Base-by-base conservation (phyloP, 129 eudicot species). In the Lactuca sativa region DNA sequence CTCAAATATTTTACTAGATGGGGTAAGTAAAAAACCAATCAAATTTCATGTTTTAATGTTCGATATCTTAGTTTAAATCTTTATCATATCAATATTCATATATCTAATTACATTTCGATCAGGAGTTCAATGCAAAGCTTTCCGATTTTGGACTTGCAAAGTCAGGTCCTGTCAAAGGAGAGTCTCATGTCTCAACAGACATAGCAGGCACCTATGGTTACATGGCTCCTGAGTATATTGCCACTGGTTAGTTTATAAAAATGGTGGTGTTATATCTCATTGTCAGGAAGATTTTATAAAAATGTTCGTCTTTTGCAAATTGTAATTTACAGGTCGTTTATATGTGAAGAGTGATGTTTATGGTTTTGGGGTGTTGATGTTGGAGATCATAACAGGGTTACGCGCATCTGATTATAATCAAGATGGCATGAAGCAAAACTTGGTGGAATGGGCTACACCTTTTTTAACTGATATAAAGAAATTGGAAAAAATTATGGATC, bases 101-200 rank as follows among this genome's bases (percentile, higher is more conserved):
- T 41, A 11, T 52, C 21, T 55, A 54, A n/a, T 12, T 12, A 11
- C 14, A 34, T 51, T 75, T 64, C n/a, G n/a, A n/a, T n/a, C 62
- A 84, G 90, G 90, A 82, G 3, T 82, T 69, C 59, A 80, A 78
- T 17, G 89, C 95, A 15, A 86, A 90, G 71, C 86, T 90, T 13
- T 84, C 95, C 5, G 95, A 86, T 80, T 86, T 86, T 71, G 96
- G 95, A 51, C 74, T 86, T 33, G 97, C 89, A 3, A 86, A 82
- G 62, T 61, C 71, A 10, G 97, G 97, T 21, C 91, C 91, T 0
- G 41, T 52, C 1, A 51, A 82, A 43, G 97, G 93, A 34, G 68
- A 80, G 36, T 82, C 97, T 12, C 91, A 90, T 53, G 81, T 90
- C 12, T 78, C 87, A 4, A 86, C 95, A 5, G 74, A 59, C 48